These are phyloP conservation scores for Coemansia sp. DNA, from an alignment of 192 early-diverging fungal genomes.

Conservation along the genomic window DNA sequence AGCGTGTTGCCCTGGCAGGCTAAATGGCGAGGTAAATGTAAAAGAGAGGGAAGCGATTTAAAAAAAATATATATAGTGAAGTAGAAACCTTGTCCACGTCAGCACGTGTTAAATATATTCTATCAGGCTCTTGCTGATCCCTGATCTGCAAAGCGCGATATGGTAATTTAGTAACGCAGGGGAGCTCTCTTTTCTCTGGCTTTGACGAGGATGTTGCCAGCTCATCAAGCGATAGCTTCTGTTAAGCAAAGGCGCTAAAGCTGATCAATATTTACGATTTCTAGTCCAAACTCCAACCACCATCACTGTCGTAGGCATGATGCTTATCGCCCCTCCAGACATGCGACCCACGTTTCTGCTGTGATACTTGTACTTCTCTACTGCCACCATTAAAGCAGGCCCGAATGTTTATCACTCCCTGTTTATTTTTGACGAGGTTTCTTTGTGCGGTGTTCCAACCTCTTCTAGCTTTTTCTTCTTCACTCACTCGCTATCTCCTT, in stretches of 20 bases:
- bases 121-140: not conserved
- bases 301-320: no score
- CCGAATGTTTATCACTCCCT: not conserved
- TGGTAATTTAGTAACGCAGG: not conserved
- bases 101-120: not conserved
- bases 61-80: not conserved
- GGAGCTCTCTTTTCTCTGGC: no score
- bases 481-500: not conserved
- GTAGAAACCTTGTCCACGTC: not conserved
- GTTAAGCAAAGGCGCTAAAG: no score
- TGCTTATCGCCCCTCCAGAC: no score
- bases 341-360: not conserved
- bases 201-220: no score
- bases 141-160: not conserved
- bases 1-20: not conserved
- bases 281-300: no score
- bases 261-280: no score
- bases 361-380: not conserved
- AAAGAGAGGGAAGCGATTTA: not conserved
- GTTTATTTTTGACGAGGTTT: not conserved
- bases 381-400: not conserved
- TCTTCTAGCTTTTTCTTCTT: not conserved
- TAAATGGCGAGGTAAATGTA: not conserved
- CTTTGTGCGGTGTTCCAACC: not conserved
- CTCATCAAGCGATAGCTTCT: no score